Base-by-base conservation (phyloP, 176 grass and related monocot genomes). In the Ensete glaucum region DNA sequence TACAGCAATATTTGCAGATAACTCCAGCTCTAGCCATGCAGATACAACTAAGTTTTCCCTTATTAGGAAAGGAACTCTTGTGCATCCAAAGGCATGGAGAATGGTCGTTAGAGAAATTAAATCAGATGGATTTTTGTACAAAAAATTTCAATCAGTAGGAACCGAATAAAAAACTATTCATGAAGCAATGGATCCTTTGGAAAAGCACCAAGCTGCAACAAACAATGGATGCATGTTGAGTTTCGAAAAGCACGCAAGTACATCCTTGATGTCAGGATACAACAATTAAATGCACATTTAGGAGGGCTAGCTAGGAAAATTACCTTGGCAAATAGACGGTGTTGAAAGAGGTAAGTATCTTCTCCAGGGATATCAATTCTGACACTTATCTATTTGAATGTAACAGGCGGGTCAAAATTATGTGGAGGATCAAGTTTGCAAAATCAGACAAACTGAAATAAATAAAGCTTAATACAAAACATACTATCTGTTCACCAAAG, bases 401-500 rank as follows among this genome's bases (percentile, higher is more conserved):
- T 29, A 50, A 11, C 24, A 69, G 43, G 75, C 78, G 67, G 77
- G 72, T 60, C 3, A 60, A 60, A 8, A 17, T 43, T 60, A 60
- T 60, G 19, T 21, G 5, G n/a, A 60, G 57, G 17, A n/a, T 60
- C 57, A n/a, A 60, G 3, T 13, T 43, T 68, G 11, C 24, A 26
- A 14, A 21, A 13, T 34, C 11, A 68, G 13, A 15, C 12, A 68
- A 67, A 54, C 11, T 51, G 24, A 19, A 16, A 63, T 62, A 54
- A 76, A 74, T 17, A 22, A 51, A n/a, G 58, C 10, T 52, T 69
- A 21, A 82, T 21, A 14, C 50, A 80, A 62, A 75, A 78, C 88
- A 76, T 65, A 95, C 91, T 83, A 95, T 88, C 71, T 95, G 91
- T 88, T 95, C 91, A 75, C 88, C 85, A 58, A 91, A 95, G 69